Conservation (phyloP, 768 basidiomycete genomes). For the Pleurotus djamor region DNA sequence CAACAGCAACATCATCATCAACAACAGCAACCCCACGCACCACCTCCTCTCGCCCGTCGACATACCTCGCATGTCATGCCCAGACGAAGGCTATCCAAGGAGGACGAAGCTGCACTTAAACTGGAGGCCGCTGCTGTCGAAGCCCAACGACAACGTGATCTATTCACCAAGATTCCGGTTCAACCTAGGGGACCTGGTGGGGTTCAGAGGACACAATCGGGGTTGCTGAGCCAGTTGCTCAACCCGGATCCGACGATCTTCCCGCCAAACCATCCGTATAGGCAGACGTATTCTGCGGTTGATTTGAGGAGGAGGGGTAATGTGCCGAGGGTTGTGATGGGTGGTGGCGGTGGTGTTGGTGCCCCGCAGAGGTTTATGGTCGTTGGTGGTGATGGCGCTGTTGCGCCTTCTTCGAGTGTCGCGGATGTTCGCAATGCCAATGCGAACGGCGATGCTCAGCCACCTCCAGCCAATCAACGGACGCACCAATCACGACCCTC, state of each 20-base stretch:
- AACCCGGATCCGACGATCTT: conserved; percentile 67
- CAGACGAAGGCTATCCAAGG: conserved; percentile 7
- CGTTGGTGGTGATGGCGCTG: conserved; percentile 8
- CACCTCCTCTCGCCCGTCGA: not conserved
- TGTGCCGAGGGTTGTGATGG: conserved; percentile 7
- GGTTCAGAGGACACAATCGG: conserved; percentile 40
- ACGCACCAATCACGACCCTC: not conserved
- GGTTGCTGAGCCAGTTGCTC: conserved; percentile 66
- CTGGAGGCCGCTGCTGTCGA: conserved; percentile 58
- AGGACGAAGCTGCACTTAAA: conserved; percentile 15
- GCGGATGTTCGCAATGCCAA: not conserved
- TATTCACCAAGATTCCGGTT: conserved; percentile 72
- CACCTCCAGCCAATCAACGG: not conserved
- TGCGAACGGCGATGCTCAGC: not conserved
- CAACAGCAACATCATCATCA: conserved; percentile 3
- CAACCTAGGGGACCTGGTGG: conserved; percentile 54
- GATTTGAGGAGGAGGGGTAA: conserved; percentile 43
- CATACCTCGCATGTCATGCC: not conserved
- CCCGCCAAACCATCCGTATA: conserved; percentile 58
- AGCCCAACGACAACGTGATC: conserved; percentile 61
- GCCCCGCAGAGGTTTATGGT: conserved; percentile 7
- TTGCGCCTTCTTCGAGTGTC: conserved; percentile 6
- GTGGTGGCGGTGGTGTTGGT: conserved; percentile 2
- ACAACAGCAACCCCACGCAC: not conserved
- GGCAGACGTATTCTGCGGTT: conserved; percentile 41